Percentiles rank a stretch among this genome's conserved stretches.
phyloP scores from a whole-genome alignment of 2,329 filamentous ascomycete genomes.

The Neodidymelliopsis sp. region DNA sequence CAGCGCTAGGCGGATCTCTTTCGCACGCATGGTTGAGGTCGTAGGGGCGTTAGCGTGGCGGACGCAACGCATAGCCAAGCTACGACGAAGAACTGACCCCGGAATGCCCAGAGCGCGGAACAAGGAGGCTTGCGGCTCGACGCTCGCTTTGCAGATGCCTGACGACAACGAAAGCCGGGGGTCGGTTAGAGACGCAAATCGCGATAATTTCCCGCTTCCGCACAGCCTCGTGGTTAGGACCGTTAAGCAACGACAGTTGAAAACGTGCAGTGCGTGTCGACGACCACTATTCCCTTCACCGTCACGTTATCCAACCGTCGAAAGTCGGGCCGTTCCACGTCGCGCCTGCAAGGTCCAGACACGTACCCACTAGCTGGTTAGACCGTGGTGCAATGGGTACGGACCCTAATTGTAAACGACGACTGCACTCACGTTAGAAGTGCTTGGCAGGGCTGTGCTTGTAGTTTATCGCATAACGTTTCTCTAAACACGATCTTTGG shows the following conservation, averaged over 20 bases:
- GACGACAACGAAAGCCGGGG: not conserved
- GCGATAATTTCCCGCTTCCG: constrained; percentile 11
- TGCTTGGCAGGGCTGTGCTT: constrained; percentile 8
- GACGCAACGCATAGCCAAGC: constrained; percentile 8
- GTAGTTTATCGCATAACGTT: not conserved
- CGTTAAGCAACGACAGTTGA: not conserved
- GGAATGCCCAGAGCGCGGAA: constrained; percentile 11
- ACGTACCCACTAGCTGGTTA: not conserved
- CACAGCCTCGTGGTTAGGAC: constrained; percentile 7
- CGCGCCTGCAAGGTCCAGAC: not conserved
- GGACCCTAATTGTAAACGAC: constrained; percentile 4
- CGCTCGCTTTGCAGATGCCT: constrained; percentile 12
- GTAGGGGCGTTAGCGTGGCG: constrained; percentile 6
- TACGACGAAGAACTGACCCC: constrained; percentile 1
- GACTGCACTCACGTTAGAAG: not conserved
- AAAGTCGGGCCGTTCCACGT: constrained; percentile 1
- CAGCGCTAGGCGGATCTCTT: constrained; percentile 1
- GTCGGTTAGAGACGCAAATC: constrained; percentile 1
- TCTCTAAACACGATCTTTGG: not conserved
- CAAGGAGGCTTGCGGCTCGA: constrained; percentile 14
- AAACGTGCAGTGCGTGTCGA: not conserved
- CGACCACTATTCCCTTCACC: constrained; percentile 8
- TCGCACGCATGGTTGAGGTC: not conserved
- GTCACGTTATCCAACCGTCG: not conserved
- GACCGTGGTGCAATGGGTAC: constrained; percentile 5